phyloP scores from a whole-genome alignment of 2,329 filamentous ascomycete species.

The Penicillium sp. region DNA sequence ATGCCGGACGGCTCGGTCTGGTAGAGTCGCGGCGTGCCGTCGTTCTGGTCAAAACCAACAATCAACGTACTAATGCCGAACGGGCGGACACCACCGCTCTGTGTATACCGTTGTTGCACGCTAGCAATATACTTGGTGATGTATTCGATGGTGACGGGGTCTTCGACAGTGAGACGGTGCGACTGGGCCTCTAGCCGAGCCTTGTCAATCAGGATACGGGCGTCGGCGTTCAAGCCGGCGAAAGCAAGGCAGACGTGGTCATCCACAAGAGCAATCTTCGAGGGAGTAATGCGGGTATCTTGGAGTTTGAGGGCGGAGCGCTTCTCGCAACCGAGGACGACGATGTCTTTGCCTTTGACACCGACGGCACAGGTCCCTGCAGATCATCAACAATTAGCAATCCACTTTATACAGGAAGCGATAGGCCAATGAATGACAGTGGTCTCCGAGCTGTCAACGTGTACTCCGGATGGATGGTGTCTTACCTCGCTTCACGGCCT shows the following conservation, averaged over 20 bases:
- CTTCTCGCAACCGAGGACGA: conserved; percentile 97
- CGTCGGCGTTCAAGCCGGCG: conserved; percentile 94
- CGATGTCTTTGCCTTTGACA: conserved; percentile 91
- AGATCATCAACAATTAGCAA: conserved; percentile 4
- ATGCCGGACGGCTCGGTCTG: conserved; percentile 99
- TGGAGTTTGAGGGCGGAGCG: conserved; percentile 98
- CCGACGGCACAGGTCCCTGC: conserved; percentile 94
- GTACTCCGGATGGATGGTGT: conserved; percentile 9
- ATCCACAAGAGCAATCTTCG: conserved; percentile 96
- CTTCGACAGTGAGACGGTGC: conserved; percentile 93
- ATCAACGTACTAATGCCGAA: conserved; percentile 98
- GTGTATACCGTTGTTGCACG: conserved; percentile 97
- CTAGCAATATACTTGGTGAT: conserved; percentile 98
- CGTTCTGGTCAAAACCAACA: conserved; percentile 95
- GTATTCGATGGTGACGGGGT: conserved; percentile 97
- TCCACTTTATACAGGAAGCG: neutral
- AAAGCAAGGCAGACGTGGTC: conserved; percentile 96
- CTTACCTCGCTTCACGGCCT: conserved; percentile 95
- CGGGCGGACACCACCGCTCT: conserved; percentile 96
- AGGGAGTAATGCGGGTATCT: conserved; percentile 97
- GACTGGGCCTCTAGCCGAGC: conserved; percentile 95
- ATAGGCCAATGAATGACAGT: conserved; percentile 17
- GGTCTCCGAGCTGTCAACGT: conserved; percentile 10
- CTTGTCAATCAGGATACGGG: conserved; percentile 97
- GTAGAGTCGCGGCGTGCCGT: conserved; percentile 84